A percentile compares a stretch with the other conserved stretches of the same genome.
phyloP scores from a whole-genome alignment of 2,329 filamentous ascomycete genomes.

The Aspergillus awamori region DNA sequence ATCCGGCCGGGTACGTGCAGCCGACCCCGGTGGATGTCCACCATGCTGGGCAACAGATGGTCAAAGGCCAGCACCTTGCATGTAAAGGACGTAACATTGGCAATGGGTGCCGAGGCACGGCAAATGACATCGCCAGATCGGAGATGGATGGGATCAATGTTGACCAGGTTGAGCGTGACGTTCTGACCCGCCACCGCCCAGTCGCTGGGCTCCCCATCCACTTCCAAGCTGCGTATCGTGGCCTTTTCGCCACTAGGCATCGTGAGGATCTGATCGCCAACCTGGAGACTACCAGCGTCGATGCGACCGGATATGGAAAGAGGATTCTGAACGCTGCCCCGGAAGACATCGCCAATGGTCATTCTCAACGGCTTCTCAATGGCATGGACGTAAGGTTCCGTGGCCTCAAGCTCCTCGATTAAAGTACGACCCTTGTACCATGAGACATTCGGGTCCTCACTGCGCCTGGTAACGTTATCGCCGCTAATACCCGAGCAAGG shows the following conservation, averaged over 20 bases:
- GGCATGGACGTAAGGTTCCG: slow-evolving; percentile 70
- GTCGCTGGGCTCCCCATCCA: slow-evolving; percentile 71
- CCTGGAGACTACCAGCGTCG: slow-evolving; percentile 79
- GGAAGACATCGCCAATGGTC: slow-evolving; percentile 85
- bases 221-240: slow-evolving; percentile 77
- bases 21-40: slow-evolving; percentile 86
- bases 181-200: slow-evolving; percentile 96
- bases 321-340: slow-evolving; percentile 75
- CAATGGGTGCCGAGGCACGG: slow-evolving; percentile 66
- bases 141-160: slow-evolving; percentile 83
- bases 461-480: slow-evolving; percentile 71
- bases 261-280: slow-evolving; percentile 76
- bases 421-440: slow-evolving; percentile 86
- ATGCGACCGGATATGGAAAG: slow-evolving; percentile 84
- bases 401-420: slow-evolving; percentile 81
- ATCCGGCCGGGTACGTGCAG: slow-evolving; percentile 79
- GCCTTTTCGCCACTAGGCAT: slow-evolving; percentile 82
- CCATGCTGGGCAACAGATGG: slow-evolving; percentile 80
- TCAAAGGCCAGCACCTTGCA: slow-evolving; percentile 89
- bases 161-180: slow-evolving; percentile 76
- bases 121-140: slow-evolving; percentile 87
- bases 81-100: slow-evolving; percentile 72
- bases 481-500: slow-evolving; percentile 88
- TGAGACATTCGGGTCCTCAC: slow-evolving; percentile 54
- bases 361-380: slow-evolving; percentile 80